Evolutionary conservation across 1,284 basidiomycete species (phyloP), one percentile per base, ranked within the genome.

Genomic region (Hymenochaete sp.): DNA sequence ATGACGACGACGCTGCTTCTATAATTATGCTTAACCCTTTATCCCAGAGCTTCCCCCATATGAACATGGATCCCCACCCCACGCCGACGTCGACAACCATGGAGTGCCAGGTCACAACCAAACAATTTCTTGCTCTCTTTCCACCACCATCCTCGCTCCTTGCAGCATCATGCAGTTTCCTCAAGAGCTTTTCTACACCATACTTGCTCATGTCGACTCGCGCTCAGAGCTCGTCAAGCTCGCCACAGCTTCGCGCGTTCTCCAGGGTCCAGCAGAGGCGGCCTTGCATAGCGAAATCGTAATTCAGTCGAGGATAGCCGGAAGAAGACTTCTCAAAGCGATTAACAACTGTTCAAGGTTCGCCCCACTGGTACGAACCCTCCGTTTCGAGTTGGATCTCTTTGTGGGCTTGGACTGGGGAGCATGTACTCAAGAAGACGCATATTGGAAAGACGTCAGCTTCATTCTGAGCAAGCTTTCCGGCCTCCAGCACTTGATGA

Each of bases 261-360:
- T 48, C 16, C 46, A 48, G 27, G 26, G 32, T 13, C 46, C 41
- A 11, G 42, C 46, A 13, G 46, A 48, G 32, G 9, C 24, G 1
- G 32, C 32, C 3, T 25, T 48, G 14, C 25, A 48, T 14, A 31
- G 21, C 16, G 14, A 10, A 11, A 22, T 48, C n/a, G 19, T 32
- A 7, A 16, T 48, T 8, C 19, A 24, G 10, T 28, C 40, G 26
- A 28, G 27, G 16, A 4, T 13, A 7, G 21, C 13, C 13, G 33
- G 27, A 7, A 37, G 9, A 24, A 29, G 10, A 11, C 43, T 48
- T 28, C 35, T 25, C 14, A 27, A 5, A 10, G 25, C 28, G 7
- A 18, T 47, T 4, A 32, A 33, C 16, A 10, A 28, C 14, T 41
- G 29, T 33, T 39, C 45, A 4, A 29, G 45, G 10, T 47, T 47